phyloP scores from a whole-genome alignment of 768 basidiomycete species.

The Podaxis carcinomalis region DNA sequence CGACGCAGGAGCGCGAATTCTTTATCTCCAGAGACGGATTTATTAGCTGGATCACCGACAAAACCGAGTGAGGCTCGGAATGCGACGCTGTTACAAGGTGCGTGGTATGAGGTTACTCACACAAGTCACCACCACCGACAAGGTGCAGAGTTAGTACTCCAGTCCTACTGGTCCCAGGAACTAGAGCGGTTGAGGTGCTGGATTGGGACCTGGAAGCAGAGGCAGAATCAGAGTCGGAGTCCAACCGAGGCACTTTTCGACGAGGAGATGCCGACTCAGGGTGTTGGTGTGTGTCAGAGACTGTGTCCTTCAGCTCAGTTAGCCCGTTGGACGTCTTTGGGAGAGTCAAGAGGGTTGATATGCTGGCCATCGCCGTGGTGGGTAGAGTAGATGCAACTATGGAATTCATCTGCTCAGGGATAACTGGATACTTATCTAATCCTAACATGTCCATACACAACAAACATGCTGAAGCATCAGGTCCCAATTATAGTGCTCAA shows the following conservation, averaged over 20 bases:
- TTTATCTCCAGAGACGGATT: slow-evolving; percentile 19
- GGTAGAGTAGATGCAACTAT: background rate
- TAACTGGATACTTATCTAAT: no score
- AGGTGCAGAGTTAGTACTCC: slow-evolving; percentile 21
- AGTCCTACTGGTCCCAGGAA: background rate
- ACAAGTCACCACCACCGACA: slow-evolving; percentile 24
- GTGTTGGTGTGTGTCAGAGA: slow-evolving; percentile 27
- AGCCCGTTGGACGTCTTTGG: slow-evolving; percentile 52
- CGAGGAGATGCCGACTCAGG: slow-evolving; percentile 51
- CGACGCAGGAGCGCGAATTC: slow-evolving; percentile 27
- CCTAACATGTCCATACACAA: background rate
- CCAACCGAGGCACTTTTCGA: slow-evolving; percentile 65
- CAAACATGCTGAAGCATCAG: slow-evolving; percentile 4
- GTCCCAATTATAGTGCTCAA: background rate
- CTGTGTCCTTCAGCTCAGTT: slow-evolving; percentile 34
- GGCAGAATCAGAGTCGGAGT: slow-evolving; percentile 62
- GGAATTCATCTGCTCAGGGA: background rate
- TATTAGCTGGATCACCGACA: slow-evolving; percentile 14
- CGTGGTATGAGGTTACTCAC: background rate
- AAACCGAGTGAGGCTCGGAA: background rate
- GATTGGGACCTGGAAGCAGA: slow-evolving; percentile 55
- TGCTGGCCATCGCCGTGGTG: slow-evolving; percentile 1
- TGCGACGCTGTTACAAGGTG: no score
- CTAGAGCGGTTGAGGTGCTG: slow-evolving; percentile 14
- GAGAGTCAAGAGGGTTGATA: slow-evolving; percentile 39